Evolutionary conservation across 2,329 filamentous ascomycete genomes (phyloP), one percentile per base, ranked within the genome.

Genomic region (Gaeumannomyces tritici): DNA sequence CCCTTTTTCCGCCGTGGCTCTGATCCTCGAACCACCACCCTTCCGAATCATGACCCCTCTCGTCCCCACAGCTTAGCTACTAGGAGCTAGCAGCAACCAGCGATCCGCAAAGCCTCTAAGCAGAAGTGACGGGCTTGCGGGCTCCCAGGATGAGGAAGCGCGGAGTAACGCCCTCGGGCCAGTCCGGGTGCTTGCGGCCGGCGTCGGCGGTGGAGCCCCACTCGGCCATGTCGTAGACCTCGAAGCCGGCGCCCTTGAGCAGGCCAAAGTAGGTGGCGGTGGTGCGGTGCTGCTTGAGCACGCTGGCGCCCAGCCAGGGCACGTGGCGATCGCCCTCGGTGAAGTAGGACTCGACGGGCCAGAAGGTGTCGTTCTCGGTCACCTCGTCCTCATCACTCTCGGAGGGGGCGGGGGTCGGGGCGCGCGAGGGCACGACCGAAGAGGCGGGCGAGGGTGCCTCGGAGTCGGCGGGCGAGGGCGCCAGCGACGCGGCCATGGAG

Each of bases 211-310:
- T 65, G 33, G 64, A 59, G 0, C 65, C 63, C 73, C 75, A 78
- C 64, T 79, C 76, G 42, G 74, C 70, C 61, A 77, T 72, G 42
- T 70, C 71, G n/a, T 70, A 71, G 42, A 79, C 63, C 57, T 71
- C 69, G 64, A 79, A 75, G 4, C 74, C 76, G 5, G 65, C 69
- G 12, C 67, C 69, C 21, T 76, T 61, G 58, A 80, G 64, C 21
- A 73, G 59, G 21, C 72, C 71, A 55, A 79, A 65, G 67, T 79
- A 79, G 15, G 74, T 74, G 56, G 72, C 71, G 26, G 78, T 65
- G 11, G 77, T 80, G 4, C 77, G 74, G 68, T 81, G 78, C 66
- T 80, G 76, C 69, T 80, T 81, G 62, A 72, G 67, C 61, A 78
- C 74, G 1, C 75, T 75, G 24, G 73, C 66, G 12, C 73, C 75